Evolutionary conservation across 176 grass and related monocot species (phyloP).

Genomic region (Neostapfia colusana): DNA sequence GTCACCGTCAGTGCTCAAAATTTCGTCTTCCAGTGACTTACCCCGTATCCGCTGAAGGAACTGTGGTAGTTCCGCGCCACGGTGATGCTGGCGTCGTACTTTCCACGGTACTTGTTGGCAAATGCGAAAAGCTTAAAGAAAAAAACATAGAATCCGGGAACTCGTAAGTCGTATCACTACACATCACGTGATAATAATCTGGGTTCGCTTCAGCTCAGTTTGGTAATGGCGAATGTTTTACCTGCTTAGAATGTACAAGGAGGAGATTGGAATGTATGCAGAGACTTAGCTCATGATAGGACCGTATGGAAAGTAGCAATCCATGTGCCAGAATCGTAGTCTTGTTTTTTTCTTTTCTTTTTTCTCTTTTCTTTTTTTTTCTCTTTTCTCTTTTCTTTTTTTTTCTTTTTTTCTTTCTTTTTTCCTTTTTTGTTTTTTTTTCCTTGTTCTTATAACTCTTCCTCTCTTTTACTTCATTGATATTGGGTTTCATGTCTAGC

Average conservation of each 20-base stretch:
- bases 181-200: not conserved
- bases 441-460: too few species aligned
- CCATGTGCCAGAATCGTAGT: too few species aligned
- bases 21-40: slow-evolving; percentile 9
- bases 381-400: too few species aligned
- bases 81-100: slow-evolving; percentile 78
- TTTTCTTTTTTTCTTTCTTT: too few species aligned
- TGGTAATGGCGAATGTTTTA: not conserved
- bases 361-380: too few species aligned
- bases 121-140: slow-evolving; percentile 66
- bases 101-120: slow-evolving; percentile 83
- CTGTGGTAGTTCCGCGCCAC: slow-evolving; percentile 71
- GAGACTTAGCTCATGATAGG: too few species aligned
- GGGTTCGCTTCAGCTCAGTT: not conserved
- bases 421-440: too few species aligned
- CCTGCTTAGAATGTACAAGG: slow-evolving; percentile 83
- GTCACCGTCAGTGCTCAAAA: not conserved
- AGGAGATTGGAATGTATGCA: too few species aligned
- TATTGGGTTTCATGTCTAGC: too few species aligned
- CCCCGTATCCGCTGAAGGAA: slow-evolving; percentile 86
- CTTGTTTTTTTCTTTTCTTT: too few species aligned
- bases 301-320: too few species aligned
- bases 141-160: not conserved
- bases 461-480: too few species aligned
- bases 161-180: not conserved